A percentile compares a stretch with the other conserved stretches of the same genome.
Conservation (phyloP, 768 basidiomycete species). For the Pleurotus giganteus region DNA sequence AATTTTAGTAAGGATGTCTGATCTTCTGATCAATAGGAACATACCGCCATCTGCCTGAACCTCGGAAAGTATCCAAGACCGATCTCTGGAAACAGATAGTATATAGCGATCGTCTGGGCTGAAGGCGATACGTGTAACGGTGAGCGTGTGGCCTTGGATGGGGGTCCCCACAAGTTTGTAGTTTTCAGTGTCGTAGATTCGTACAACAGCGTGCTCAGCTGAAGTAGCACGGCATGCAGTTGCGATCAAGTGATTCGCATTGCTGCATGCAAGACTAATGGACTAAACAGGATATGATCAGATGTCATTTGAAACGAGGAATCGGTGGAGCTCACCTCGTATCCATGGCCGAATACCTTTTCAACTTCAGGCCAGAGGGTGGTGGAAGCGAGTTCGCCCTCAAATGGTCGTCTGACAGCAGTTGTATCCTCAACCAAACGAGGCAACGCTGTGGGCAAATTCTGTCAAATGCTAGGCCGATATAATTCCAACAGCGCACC, state of each 20-base stretch:
- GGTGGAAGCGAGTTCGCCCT: slow-evolving; percentile 82
- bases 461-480: neutral
- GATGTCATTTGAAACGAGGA: neutral
- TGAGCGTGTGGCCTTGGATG: slow-evolving; percentile 81
- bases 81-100: slow-evolving; percentile 86
- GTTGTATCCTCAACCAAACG: neutral
- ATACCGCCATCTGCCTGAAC: slow-evolving; percentile 40
- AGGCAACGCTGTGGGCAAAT: neutral
- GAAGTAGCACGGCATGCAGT: slow-evolving; percentile 90
- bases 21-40: slow-evolving; percentile 9
- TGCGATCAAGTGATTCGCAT: slow-evolving; percentile 66
- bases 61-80: slow-evolving; percentile 86
- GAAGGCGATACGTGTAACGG: slow-evolving; percentile 88
- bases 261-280: slow-evolving; percentile 77
- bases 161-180: slow-evolving; percentile 74
- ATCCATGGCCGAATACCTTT: slow-evolving; percentile 97
- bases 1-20: no score
- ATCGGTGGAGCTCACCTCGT: slow-evolving; percentile 61
- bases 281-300: slow-evolving; percentile 48
- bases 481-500: slow-evolving; percentile 18
- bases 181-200: slow-evolving; percentile 70
- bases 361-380: slow-evolving; percentile 98
- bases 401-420: slow-evolving; percentile 57
- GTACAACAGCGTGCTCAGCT: slow-evolving; percentile 85
- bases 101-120: slow-evolving; percentile 80